Evolutionary conservation across 192 early-diverging fungal genomes (phyloP), one percentile per base, ranked within the genome.

Genomic region (Backusella australiensis): DNA sequence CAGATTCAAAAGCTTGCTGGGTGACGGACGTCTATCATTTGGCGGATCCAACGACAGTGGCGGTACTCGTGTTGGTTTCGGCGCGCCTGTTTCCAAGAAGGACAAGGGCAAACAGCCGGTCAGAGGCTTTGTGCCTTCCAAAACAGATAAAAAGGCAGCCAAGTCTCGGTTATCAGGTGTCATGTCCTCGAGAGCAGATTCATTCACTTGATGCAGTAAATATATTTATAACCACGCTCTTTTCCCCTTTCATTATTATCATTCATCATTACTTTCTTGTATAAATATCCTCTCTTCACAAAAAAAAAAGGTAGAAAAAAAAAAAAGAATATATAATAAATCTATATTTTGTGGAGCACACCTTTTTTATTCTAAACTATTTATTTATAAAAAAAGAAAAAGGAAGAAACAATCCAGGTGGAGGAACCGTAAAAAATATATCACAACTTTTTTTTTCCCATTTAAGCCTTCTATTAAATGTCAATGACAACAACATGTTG

Each of bases 31-130:
- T 36, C 68, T 73, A 26, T 41, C 36, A 12, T 63, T 63, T 46
- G 75, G 75, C n/a, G 75, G 75, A 7, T 77, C 75, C n/a, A 52
- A 36, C 32, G 75, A 77, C 42, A 77, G 69, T 4, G 77, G 70
- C 1, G 66, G 66, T 15, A 4, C 34, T 17, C 71, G 42, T 41
- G 65, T 34, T 46, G 75, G 71, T 67, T 73, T 78, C 14, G 66
- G 77, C 38, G 32, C 71, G 0, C n/a, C 65, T 19, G 14, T 32
- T 5, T 53, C 49, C 1, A 74, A 65, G 35, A 19, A 56, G 23
- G 38, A 35, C 8, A 69, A 69, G 17, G 35, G 38, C 19, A 36
- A 69, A 5, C 12, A 69, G 8, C 56, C 21, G 26, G 56, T 29
- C 0, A 11, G 56, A 23, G 56, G 56, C 26, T 63, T 63, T 63